Evolutionary conservation across 208 protist genomes (phyloP).

Genomic region (Leishmania arabica): DNA sequence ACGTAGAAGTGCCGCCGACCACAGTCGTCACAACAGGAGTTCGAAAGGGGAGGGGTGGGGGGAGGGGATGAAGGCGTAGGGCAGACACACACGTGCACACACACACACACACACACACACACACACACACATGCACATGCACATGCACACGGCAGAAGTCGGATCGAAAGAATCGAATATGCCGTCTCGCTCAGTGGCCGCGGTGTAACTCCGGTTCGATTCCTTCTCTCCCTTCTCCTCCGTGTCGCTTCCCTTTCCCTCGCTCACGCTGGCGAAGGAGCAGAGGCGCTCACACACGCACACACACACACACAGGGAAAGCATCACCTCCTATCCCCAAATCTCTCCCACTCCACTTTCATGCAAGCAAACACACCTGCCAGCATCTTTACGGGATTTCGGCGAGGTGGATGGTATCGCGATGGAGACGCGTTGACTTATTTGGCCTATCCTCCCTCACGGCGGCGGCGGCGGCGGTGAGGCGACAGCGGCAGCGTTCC

Average conservation of each 20-base stretch:
- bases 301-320: neutral
- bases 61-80: too few relatives aligned
- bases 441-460: constrained; percentile 18
- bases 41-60: neutral
- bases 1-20: neutral
- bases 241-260: too few relatives aligned
- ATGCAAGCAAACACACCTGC: neutral
- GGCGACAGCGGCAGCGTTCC: neutral
- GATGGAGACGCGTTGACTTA: constrained; percentile 27
- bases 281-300: neutral
- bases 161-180: too few relatives aligned
- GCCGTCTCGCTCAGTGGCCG: too few relatives aligned
- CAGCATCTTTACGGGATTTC: neutral
- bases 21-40: neutral
- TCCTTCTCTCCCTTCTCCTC: too few relatives aligned
- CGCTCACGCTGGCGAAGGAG: too few relatives aligned
- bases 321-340: neutral
- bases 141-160: neutral
- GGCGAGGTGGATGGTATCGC: constrained; percentile 10
- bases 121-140: neutral
- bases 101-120: neutral
- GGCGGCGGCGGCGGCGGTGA: neutral
- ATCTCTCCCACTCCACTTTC: neutral
- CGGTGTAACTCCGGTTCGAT: too few relatives aligned
- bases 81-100: too few relatives aligned